phyloP scores from a whole-genome alignment of 2,329 filamentous ascomycete genomes.

The Sclerotinia sclerotiorum region DNA sequence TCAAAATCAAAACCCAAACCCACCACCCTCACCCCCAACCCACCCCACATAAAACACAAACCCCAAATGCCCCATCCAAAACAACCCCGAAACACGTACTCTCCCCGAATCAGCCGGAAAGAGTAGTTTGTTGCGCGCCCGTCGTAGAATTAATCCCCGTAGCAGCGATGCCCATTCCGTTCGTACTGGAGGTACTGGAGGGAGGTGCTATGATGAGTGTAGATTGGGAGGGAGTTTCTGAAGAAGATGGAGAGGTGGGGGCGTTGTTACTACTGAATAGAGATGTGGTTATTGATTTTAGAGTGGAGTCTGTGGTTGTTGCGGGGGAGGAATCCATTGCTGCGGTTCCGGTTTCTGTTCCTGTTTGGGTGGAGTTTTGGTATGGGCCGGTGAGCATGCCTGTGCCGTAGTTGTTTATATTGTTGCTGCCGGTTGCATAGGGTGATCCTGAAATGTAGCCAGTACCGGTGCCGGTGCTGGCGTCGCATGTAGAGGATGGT shows the following conservation, averaged over 20 bases:
- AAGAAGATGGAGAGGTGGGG: background rate
- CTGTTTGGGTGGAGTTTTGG: background rate
- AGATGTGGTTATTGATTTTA: no score
- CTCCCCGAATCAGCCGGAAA: background rate
- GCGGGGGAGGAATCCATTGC: background rate
- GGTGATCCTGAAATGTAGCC: background rate
- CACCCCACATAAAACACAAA: background rate
- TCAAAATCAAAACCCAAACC: background rate
- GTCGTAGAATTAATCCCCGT: background rate
- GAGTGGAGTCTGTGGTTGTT: background rate
- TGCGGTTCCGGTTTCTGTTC: background rate
- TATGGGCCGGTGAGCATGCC: background rate
- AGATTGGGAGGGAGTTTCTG: background rate
- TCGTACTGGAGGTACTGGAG: background rate
- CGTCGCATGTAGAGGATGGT: conserved; percentile 9
- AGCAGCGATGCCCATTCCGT: background rate
- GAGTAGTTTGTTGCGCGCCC: background rate
- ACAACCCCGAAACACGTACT: background rate
- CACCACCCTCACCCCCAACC: background rate
- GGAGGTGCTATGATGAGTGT: background rate
- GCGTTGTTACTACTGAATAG: no score
- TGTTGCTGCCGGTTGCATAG: background rate
- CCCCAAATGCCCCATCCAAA: no score
- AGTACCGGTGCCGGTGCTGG: background rate
- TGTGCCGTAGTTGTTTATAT: background rate